Conservation (phyloP, 805 yeast genomes). For the Metschnikowia lunata region DNA sequence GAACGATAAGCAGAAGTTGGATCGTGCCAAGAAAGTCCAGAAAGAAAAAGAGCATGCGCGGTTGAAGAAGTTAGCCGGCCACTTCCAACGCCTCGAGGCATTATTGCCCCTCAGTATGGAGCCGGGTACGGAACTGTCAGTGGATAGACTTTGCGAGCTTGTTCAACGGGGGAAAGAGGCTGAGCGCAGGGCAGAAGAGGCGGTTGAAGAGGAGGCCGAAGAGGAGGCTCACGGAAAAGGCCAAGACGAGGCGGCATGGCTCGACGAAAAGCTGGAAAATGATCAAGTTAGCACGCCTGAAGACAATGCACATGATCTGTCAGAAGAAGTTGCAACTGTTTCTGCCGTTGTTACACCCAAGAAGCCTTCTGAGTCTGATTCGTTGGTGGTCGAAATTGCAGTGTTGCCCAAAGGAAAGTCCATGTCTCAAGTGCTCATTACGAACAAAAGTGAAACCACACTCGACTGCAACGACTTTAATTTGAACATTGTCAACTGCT, state of each 20-base stretch:
- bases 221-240: neutral
- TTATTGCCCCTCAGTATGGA: neutral
- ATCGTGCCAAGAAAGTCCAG: neutral
- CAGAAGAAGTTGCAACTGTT: neutral
- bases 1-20: neutral
- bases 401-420: slow-evolving; percentile 29
- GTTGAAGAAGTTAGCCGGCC: neutral
- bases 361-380: neutral
- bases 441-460: slow-evolving; percentile 23
- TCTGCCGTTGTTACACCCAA: neutral
- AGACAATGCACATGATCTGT: neutral
- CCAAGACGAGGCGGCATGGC: neutral
- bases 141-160: neutral
- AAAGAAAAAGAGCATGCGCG: neutral
- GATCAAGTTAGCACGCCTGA: neutral
- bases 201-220: neutral
- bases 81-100: slow-evolving; percentile 2
- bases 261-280: neutral
- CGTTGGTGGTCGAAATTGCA: slow-evolving; percentile 15
- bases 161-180: too few species aligned
- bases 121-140: neutral
- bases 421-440: slow-evolving; percentile 29
- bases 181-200: too few species aligned
- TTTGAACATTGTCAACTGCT: slow-evolving; percentile 28
- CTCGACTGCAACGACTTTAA: slow-evolving; percentile 30